Conservation (phyloP, 2,329 filamentous ascomycete species). For the Alternaria infectoria region DNA sequence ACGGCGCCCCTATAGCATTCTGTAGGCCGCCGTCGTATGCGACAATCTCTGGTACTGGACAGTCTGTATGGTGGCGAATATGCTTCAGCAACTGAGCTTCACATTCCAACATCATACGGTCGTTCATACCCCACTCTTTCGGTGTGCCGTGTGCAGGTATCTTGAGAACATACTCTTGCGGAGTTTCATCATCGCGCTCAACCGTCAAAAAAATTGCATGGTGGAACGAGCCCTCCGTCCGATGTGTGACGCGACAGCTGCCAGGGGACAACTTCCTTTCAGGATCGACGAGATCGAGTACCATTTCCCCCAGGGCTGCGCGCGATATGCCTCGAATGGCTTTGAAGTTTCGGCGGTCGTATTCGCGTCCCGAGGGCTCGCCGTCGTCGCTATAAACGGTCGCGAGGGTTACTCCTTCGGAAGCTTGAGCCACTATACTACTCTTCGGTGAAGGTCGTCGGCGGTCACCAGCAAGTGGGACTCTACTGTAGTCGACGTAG, state of each 20-base stretch:
- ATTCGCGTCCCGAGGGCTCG: background rate
- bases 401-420: background rate
- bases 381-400: background rate
- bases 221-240: constrained; percentile 14
- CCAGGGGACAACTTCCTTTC: background rate
- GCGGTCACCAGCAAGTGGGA: background rate
- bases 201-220: constrained; percentile 10
- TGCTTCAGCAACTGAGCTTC: constrained; percentile 18
- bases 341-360: constrained; percentile 5
- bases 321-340: constrained; percentile 1
- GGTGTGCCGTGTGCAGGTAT: constrained; percentile 4
- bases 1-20: constrained; percentile 24
- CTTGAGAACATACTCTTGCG: constrained; percentile 1
- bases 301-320: background rate
- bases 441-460: background rate
- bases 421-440: background rate
- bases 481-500: background rate
- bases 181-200: background rate
- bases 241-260: background rate
- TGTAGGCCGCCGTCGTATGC: constrained; percentile 15
- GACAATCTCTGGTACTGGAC: constrained; percentile 22
- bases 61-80: constrained; percentile 9
- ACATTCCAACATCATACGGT: constrained; percentile 6
- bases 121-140: constrained; percentile 4
- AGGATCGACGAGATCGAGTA: background rate